Conservation (phyloP, 169 alveolate genomes). For the Eimeria falciformis region DNA sequence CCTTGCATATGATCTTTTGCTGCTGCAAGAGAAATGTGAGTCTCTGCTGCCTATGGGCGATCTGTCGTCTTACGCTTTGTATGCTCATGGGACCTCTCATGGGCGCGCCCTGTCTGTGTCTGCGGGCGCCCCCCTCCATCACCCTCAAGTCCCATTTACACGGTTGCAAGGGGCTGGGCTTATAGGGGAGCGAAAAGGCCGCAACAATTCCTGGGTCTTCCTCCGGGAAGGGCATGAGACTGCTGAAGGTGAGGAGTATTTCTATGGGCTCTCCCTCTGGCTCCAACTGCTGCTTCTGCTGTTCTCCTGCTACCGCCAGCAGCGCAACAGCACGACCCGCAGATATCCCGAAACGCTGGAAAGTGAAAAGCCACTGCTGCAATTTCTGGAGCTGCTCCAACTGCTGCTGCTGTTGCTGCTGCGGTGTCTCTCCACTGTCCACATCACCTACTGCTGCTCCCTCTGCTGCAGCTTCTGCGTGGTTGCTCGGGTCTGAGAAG, state of each 20-base stretch:
- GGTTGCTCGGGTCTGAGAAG: slow-evolving; percentile 40
- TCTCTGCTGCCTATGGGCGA: slow-evolving; percentile 57
- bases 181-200: slow-evolving; percentile 62
- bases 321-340: slow-evolving; percentile 63
- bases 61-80: slow-evolving; percentile 37
- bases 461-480: slow-evolving; percentile 26
- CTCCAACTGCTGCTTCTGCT: slow-evolving; percentile 39
- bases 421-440: not conserved
- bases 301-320: slow-evolving; percentile 64
- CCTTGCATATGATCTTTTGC: slow-evolving; percentile 48
- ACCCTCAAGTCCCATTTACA: slow-evolving; percentile 60
- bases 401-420: slow-evolving; percentile 59
- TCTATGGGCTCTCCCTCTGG: slow-evolving; percentile 57
- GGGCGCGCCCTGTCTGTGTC: not conserved
- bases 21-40: slow-evolving; percentile 54
- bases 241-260: slow-evolving; percentile 44
- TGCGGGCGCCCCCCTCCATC: slow-evolving; percentile 9
- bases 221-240: slow-evolving; percentile 70
- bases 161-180: slow-evolving; percentile 63
- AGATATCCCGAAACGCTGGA: slow-evolving; percentile 23
- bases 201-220: slow-evolving; percentile 56
- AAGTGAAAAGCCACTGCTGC: slow-evolving; percentile 42
- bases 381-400: slow-evolving; percentile 41
- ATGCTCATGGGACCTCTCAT: slow-evolving; percentile 25
- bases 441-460: not conserved